These are phyloP conservation scores for Solanum habrochaites DNA, from an alignment of 257 asterid genomes.

Conservation along the genomic window DNA sequence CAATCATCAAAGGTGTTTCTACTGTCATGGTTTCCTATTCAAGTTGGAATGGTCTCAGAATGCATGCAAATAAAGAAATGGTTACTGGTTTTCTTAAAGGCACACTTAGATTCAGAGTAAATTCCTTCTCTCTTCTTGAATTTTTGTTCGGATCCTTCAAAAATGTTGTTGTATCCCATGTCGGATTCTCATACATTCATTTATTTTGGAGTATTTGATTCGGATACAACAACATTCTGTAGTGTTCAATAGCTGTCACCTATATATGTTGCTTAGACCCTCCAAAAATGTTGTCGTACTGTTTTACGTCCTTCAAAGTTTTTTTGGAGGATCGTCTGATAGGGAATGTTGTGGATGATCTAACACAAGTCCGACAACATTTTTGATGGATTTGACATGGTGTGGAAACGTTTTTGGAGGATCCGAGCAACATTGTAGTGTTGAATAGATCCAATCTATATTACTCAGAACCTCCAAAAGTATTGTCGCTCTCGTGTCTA, in stretches of 20 bases:
- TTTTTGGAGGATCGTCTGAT: not conserved
- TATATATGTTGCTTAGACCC: not conserved
- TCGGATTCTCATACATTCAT: not conserved
- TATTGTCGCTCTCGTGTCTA: accelerated
- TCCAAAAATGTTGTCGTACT: not conserved
- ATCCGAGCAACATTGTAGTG: not conserved
- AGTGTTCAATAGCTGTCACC: not conserved
- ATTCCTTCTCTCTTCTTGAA: not conserved
- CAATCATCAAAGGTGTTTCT: slow-evolving; percentile 5
- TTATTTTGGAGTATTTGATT: not conserved
- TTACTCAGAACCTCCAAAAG: not conserved
- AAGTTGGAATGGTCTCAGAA: slow-evolving; percentile 9
- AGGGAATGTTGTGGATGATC: not conserved
- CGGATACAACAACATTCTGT: not conserved
- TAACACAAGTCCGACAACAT: not conserved
- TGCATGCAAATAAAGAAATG: slow-evolving; percentile 3
- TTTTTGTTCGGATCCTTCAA: not conserved
- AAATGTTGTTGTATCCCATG: not conserved
- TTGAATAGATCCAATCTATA: not conserved
- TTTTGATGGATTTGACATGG: not conserved
- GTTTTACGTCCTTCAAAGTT: not conserved
- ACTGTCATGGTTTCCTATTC: slow-evolving; percentile 10
- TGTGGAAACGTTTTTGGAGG: not conserved
- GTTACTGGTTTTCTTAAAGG: slow-evolving; percentile 6
- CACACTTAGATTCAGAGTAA: slow-evolving; percentile 10